Evolutionary conservation across 768 basidiomycete genomes (phyloP), one percentile per base, ranked within the genome.

Genomic region (Rossbeevera mucosa): DNA sequence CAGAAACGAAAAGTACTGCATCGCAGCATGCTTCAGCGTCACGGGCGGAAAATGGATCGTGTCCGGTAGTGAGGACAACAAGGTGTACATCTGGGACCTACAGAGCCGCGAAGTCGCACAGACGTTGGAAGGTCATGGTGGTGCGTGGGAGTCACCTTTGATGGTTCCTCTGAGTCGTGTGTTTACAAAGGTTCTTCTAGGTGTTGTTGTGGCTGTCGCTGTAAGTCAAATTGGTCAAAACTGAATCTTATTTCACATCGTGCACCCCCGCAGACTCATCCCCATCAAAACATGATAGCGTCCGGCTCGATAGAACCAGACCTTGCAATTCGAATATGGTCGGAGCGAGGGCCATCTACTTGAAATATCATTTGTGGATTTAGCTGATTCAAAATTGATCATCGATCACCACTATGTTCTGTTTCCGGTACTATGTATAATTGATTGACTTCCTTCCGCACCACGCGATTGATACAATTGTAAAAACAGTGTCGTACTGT

Each of bases 31-130:
- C 67, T 91, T 92, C 72, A 86, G 84, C 57, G 87, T 88, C 12
- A 92, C 88, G 1, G 87, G 85, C 25, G 87, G 87, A 4, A 90
- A 85, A 59, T 95, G 90, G 89, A 89, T 97, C 58, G 81, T 96
- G 1, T 82, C 89, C 0, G 95, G 95, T 0, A 88, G 85, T 62
- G 95, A 97, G 68, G 94, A 95, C 68, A 77, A 87, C 64, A 94
- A 89, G 64, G 80, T 88, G 21, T 88, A 92, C 54, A 78, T 96
- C 8, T 95, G 93, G 91, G 93, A 97, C 66, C 64, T 97, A 26
- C 91, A 94, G 64, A 88, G 83, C 7, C 77, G 90, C n/a, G 82
- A 90, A 63, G 77, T 94, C 44, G 86, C 92, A 22, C 92, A 94
- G 64, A 74, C 83, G 5, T 74, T 88, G 46, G 82, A 89, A 58